Evolutionary conservation across 805 yeast genomes (phyloP), one percentile per base, ranked within the genome.

Genomic region (Komagataella ulmi): DNA sequence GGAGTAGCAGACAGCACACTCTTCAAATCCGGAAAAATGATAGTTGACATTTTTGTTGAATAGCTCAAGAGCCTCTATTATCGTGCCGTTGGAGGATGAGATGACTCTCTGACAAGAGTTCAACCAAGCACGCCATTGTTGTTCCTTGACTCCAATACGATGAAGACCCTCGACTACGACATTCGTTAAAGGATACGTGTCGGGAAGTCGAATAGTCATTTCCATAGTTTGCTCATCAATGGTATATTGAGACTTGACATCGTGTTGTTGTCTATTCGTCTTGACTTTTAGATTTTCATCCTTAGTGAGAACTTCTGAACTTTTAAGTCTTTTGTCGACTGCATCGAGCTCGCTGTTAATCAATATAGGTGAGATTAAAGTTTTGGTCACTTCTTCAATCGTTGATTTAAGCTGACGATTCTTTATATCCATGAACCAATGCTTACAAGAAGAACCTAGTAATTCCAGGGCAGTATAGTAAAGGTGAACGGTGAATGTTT

Each of bases 1-100:
- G 14, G 96, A 85, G 65, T 93, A 93, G 65, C 99, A 93, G 58
- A 93, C 89, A 2, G 98, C 96, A 75, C 99, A 93, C 54, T 91
- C 98, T 60, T 88, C 97, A 57, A 88, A 89, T 0, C 97, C 97
- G 7, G 90, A 85, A 65, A 95, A 90, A 62, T 90, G 95, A 58
- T 86, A 73, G 52, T 80, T 77, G 50, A 88, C 89, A 59, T 91
- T 88, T 58, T 79, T 80, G 60, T 78, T 79, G 65, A 85, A 81
- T 43, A 83, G 71, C 53, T 79, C 81, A 49, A 86, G 72, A 2
- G 89, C 81, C 44, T 83, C 88, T 23, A 77, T 61, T 36, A 86
- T 75, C 0, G 88, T 77, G 17, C 88, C 89, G 58, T 83, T 83
- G 58, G 85, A 85, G 45, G 85, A 75, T 1, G 88, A 76, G 24